phyloP scores from a whole-genome alignment of 2,329 filamentous ascomycete genomes.

The Trichoderma semiorbis region DNA sequence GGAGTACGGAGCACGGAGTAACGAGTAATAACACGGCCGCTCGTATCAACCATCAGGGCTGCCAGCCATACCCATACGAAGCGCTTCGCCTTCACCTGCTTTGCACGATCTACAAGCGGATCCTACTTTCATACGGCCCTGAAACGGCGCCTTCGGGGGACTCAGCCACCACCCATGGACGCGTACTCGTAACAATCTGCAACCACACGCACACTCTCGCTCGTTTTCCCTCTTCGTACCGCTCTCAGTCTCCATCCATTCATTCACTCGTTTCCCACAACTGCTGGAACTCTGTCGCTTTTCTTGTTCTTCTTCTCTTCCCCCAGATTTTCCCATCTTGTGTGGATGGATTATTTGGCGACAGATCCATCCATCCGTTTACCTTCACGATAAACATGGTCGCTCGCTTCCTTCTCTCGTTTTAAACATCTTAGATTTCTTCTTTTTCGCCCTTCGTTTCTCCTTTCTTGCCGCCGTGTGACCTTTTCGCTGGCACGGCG shows the following conservation, averaged over 20 bases:
- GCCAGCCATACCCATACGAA: not conserved
- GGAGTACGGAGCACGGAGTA: slow-evolving; percentile 3
- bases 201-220: not conserved
- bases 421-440: not conserved
- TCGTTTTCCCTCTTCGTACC: not conserved
- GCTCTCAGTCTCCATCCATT: not conserved
- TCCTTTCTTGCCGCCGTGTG: not conserved
- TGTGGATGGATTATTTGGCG: slow-evolving; percentile 14
- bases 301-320: not conserved
- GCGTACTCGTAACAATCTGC: slow-evolving; percentile 9
- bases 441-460: not conserved
- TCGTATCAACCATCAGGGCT: not conserved
- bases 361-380: slow-evolving; percentile 14
- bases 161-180: slow-evolving; percentile 16
- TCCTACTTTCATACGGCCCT: slow-evolving; percentile 12
- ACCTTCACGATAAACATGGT: slow-evolving; percentile 13
- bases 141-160: slow-evolving; percentile 12
- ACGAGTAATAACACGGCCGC: not conserved
- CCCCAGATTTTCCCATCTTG: slow-evolving; percentile 14
- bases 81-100: not conserved
- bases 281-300: not conserved
- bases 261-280: not conserved
- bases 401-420: slow-evolving; percentile 15
- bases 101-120: slow-evolving; percentile 14
- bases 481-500: not conserved